Percentiles rank a stretch among this genome's conserved stretches.
Evolutionary conservation across 495 filamentous ascomycete species (phyloP).

Genomic region (Penicillium verhagenii): DNA sequence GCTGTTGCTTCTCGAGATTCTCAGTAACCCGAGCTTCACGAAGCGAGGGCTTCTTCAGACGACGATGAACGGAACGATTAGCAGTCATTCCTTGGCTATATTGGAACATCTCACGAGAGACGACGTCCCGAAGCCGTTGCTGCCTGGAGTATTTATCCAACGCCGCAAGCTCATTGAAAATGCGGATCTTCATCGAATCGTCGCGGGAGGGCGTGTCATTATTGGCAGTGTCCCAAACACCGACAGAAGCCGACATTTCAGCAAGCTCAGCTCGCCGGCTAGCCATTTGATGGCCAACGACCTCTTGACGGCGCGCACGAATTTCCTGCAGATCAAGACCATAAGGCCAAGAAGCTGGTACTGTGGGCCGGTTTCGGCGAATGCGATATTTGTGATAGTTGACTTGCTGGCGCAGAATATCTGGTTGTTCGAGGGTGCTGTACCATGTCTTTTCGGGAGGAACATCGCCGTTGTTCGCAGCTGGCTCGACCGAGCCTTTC

Average conservation of each 20-base stretch:
- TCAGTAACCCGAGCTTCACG: constrained; percentile 97
- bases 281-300: constrained; percentile 61
- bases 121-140: constrained; percentile 75
- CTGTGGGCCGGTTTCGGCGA: constrained; percentile 12
- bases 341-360: constrained; percentile 82
- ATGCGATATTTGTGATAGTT: constrained; percentile 4
- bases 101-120: constrained; percentile 85
- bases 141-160: constrained; percentile 82
- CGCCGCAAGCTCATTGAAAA: constrained; percentile 89
- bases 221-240: constrained; percentile 75
- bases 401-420: constrained; percentile 45
- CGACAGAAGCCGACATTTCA: constrained; percentile 75
- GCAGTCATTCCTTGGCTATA: constrained; percentile 95
- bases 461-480: constrained; percentile 32
- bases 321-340: constrained; percentile 78
- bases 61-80: constrained; percentile 81
- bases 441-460: constrained; percentile 45
- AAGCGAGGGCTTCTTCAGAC: constrained; percentile 94
- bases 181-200: constrained; percentile 81
- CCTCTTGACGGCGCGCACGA: constrained; percentile 29
- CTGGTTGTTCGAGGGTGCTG: constrained; percentile 67
- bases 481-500: constrained; percentile 35
- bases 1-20: constrained; percentile 97
- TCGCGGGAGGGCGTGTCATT: constrained; percentile 69
- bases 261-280: constrained; percentile 81